phyloP scores from a whole-genome alignment of 2,329 filamentous ascomycete species.

The Hymenoscyphus fructigenus region DNA sequence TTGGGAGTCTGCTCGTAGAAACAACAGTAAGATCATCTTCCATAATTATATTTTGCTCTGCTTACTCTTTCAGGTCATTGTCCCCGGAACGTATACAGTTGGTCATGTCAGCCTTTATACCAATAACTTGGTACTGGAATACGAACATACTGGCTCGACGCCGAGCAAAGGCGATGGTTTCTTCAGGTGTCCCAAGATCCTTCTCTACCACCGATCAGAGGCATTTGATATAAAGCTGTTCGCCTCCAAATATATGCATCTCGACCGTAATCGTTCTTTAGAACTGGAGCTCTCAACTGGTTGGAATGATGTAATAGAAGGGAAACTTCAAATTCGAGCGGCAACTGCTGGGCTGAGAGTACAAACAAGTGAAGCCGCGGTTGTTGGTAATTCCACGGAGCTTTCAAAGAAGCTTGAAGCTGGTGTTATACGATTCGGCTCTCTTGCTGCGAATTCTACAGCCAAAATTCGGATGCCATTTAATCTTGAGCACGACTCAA shows the following conservation, averaged over 20 bases:
- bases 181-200: slow-evolving; percentile 60
- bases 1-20: slow-evolving; percentile 44
- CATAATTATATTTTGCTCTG: not conserved
- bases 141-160: slow-evolving; percentile 55
- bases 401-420: slow-evolving; percentile 52
- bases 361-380: slow-evolving; percentile 57
- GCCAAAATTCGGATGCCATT: slow-evolving; percentile 73
- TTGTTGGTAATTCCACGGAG: slow-evolving; percentile 44
- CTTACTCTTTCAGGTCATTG: slow-evolving; percentile 52
- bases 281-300: slow-evolving; percentile 73
- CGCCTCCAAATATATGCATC: slow-evolving; percentile 69
- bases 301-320: slow-evolving; percentile 65
- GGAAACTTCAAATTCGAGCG: slow-evolving; percentile 61
- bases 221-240: slow-evolving; percentile 68
- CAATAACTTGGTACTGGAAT: slow-evolving; percentile 63
- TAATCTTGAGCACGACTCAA: slow-evolving; percentile 74
- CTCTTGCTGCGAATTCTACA: slow-evolving; percentile 45
- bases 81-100: slow-evolving; percentile 73
- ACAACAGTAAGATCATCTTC: slow-evolving; percentile 42
- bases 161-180: slow-evolving; percentile 39
- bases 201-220: slow-evolving; percentile 69
- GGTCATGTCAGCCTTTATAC: slow-evolving; percentile 67
- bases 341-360: slow-evolving; percentile 66
- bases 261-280: slow-evolving; percentile 76
- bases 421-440: slow-evolving; percentile 51